A percentile compares a stretch with the other conserved stretches of the same genome.
phyloP scores from a whole-genome alignment of 2,329 filamentous ascomycete genomes.

The Arthrobotrys megalospora region DNA sequence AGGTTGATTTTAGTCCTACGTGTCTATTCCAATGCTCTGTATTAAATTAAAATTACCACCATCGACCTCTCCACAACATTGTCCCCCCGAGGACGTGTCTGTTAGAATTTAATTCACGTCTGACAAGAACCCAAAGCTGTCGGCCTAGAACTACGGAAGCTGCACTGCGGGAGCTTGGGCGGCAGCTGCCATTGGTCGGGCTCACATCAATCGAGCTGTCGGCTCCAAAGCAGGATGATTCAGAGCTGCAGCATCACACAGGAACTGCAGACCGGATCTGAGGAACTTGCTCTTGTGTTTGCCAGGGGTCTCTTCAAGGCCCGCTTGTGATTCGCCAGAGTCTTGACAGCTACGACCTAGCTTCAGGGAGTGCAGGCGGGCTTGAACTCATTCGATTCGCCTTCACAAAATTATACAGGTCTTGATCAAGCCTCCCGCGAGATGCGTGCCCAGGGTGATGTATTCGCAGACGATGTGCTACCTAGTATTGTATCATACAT shows the following conservation, averaged over 20 bases:
- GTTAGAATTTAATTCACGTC: neutral
- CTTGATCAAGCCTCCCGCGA: neutral
- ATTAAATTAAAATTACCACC: neutral
- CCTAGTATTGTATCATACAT: constrained; percentile 4
- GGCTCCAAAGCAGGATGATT: constrained; percentile 48
- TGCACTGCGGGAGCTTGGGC: constrained; percentile 13
- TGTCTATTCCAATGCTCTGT: neutral
- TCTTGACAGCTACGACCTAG: constrained; percentile 19
- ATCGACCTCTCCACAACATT: neutral
- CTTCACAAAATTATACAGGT: neutral
- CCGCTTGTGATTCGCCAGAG: constrained; percentile 38
- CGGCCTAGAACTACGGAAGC: constrained; percentile 21
- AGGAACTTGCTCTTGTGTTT: constrained; percentile 15
- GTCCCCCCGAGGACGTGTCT: constrained; percentile 20
- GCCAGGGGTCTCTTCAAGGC: constrained; percentile 29
- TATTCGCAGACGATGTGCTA: neutral
- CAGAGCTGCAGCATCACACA: constrained; percentile 56
- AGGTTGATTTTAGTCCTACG: neutral
- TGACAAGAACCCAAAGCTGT: constrained; percentile 1
- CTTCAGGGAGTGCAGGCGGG: constrained; percentile 35
- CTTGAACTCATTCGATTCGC: neutral
- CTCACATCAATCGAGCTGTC: constrained; percentile 24
- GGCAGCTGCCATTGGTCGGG: constrained; percentile 22
- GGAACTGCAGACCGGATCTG: constrained; percentile 18
- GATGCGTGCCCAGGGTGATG: neutral